These are phyloP conservation scores for Xylaria sp. DNA, from an alignment of 2,329 filamentous ascomycete genomes.

Conservation along the genomic window DNA sequence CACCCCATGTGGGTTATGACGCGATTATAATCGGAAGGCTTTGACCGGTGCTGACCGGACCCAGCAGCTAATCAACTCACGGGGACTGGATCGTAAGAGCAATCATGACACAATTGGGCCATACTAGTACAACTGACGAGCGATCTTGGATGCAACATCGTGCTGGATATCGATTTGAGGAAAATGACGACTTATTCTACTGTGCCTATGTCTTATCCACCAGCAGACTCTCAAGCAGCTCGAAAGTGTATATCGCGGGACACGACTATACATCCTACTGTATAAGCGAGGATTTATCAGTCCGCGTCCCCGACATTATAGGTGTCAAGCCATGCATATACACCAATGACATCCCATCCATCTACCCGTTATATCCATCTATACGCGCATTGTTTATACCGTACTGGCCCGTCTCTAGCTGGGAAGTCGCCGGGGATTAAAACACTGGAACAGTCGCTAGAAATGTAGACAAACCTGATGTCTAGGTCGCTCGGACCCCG, in stretches of 20 bases:
- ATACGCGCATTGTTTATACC: neutral
- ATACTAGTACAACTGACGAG: slow-evolving; percentile 25
- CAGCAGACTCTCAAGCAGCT: neutral
- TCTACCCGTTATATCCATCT: neutral
- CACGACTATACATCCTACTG: neutral
- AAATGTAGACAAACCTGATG: slow-evolving; percentile 3
- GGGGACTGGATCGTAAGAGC: slow-evolving; percentile 17
- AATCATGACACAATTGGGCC: slow-evolving; percentile 19
- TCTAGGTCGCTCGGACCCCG: slow-evolving; percentile 30
- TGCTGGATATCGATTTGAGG: slow-evolving; percentile 9
- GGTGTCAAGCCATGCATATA: slow-evolving; percentile 6
- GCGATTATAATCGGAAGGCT: slow-evolving; percentile 18
- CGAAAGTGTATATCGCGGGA: neutral
- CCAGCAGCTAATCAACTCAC: slow-evolving; percentile 21
- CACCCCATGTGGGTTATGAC: slow-evolving; percentile 32
- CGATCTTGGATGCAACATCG: slow-evolving; percentile 30
- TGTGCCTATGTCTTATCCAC: neutral
- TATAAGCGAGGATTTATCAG: neutral
- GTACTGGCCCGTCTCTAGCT: neutral
- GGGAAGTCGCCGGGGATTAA: slow-evolving; percentile 18
- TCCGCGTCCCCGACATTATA: neutral
- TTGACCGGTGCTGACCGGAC: slow-evolving; percentile 12
- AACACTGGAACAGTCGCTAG: neutral
- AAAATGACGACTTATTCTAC: neutral
- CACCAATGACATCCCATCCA: neutral